A percentile compares a stretch with the other conserved stretches of the same genome.
Evolutionary conservation across 495 filamentous ascomycete species (phyloP).

Genomic region (Penicillium ochrochloron): DNA sequence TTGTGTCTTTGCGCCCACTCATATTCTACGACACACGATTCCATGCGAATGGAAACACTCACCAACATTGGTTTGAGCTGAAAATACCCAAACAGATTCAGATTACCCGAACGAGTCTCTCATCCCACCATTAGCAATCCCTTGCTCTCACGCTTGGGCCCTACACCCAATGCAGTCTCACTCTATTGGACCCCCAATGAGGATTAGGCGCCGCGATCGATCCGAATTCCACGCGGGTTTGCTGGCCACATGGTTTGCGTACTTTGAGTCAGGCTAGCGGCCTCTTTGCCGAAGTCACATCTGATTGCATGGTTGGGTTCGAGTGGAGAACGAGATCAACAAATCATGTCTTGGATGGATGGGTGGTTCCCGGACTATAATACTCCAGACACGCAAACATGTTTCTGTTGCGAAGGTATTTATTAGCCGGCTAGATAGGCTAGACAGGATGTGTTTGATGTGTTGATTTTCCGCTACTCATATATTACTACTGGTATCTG

Average conservation of each 20-base stretch:
- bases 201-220: neutral
- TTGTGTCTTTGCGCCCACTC: neutral
- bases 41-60: neutral
- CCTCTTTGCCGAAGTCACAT: neutral
- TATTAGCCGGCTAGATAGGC: neutral
- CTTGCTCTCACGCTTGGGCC: neutral
- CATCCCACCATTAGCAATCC: neutral
- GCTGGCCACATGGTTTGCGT: neutral
- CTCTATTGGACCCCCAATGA: constrained; percentile 8
- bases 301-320: neutral
- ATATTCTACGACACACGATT: neutral
- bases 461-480: neutral
- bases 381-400: neutral
- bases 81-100: neutral
- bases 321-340: neutral
- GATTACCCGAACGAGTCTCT: neutral
- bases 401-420: neutral
- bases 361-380: neutral
- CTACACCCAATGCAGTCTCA: neutral
- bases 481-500: neutral
- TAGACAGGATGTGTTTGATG: neutral
- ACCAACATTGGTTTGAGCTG: neutral
- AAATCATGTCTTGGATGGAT: neutral
- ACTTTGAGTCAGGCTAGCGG: neutral
- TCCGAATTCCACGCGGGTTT: neutral